These are phyloP conservation scores for Cytospora mali DNA, from an alignment of 2,329 filamentous ascomycete species.

Conservation along the genomic window DNA sequence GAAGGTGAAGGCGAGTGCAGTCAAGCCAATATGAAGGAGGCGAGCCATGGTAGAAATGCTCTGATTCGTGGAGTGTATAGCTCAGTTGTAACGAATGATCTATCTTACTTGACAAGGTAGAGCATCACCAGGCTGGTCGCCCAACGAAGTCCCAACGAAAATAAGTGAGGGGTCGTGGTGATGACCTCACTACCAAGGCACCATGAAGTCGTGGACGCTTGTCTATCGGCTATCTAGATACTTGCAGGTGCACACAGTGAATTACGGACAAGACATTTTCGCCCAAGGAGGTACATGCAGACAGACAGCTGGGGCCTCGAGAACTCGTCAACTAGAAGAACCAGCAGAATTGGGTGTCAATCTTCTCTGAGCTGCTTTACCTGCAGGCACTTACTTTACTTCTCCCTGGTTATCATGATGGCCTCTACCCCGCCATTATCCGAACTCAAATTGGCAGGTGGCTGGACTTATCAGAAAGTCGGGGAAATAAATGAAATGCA, in stretches of 20 bases:
- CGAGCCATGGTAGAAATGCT: not conserved
- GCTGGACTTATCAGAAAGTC: not conserved
- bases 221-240: not conserved
- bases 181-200: not conserved
- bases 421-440: constrained; percentile 16
- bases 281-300: too few species aligned
- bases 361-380: not conserved
- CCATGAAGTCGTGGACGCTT: not conserved
- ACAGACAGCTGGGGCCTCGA: not conserved
- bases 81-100: not conserved
- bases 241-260: too few species aligned
- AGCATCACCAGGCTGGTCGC: not conserved
- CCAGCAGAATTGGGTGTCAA: not conserved
- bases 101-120: not conserved
- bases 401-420: not conserved
- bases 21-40: not conserved
- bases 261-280: not conserved
- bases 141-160: not conserved
- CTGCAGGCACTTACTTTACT: not conserved
- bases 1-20: not conserved
- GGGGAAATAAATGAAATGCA: constrained; percentile 6
- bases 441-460: constrained; percentile 18
- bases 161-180: not conserved
- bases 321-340: not conserved
- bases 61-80: too few species aligned